Conservation (phyloP, 352 stramenopile genomes). For the Elongisporangium anandrum region DNA sequence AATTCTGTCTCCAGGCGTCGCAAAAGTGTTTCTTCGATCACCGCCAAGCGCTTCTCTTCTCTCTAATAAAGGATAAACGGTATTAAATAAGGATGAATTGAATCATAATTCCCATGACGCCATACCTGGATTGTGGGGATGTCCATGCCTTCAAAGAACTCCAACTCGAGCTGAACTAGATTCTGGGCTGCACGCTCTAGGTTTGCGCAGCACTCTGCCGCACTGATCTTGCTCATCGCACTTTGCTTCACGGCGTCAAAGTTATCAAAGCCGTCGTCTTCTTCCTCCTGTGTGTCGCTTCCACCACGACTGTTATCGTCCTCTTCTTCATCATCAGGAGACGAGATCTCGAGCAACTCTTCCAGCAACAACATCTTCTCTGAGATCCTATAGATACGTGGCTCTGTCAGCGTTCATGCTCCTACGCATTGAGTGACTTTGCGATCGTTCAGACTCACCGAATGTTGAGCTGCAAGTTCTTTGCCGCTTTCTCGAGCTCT, state of each 20-base stretch:
- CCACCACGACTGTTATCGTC: constrained; percentile 5
- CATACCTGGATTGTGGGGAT: constrained; percentile 63
- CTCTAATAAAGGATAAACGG: constrained; percentile 21
- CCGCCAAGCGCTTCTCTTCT: constrained; percentile 63
- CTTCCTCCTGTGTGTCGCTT: constrained; percentile 12
- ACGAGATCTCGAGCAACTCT: constrained; percentile 65
- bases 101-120: too few relatives aligned
- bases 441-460: constrained; percentile 7
- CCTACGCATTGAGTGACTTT: neutral
- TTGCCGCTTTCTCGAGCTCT: constrained; percentile 40
- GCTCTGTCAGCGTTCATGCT: neutral
- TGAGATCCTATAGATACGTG: constrained; percentile 33
- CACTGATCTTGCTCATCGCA: constrained; percentile 15
- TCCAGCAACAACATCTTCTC: constrained; percentile 77
- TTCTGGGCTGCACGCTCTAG: constrained; percentile 72
- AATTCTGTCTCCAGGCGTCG: constrained; percentile 81
- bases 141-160: constrained; percentile 69
- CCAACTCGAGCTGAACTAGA: constrained; percentile 71
- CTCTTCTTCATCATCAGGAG: constrained; percentile 22
- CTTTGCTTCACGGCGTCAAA: constrained; percentile 45
- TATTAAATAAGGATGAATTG: neutral
- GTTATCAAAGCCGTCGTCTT: constrained; percentile 70
- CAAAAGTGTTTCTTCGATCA: constrained; percentile 69
- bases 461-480: constrained; percentile 60
- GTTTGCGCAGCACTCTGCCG: constrained; percentile 55